Evolutionary conservation across 2,329 filamentous ascomycete genomes (phyloP).

Genomic region (Penicillium nordicum): DNA sequence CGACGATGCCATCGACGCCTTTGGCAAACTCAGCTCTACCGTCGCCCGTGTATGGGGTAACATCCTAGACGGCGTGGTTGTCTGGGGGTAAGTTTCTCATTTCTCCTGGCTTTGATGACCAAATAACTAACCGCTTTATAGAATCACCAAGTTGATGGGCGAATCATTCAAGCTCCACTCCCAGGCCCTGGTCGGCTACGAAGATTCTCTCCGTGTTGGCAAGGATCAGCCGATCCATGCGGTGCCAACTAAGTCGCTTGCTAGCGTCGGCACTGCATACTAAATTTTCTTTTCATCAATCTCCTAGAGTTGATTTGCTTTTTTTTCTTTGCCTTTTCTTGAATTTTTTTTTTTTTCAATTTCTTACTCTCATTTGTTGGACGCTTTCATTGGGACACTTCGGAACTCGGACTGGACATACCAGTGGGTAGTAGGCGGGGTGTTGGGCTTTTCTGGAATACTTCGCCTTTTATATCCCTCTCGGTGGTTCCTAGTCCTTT

Average conservation of each 20-base stretch:
- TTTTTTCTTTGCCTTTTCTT: conserved; percentile 20
- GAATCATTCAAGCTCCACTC: conserved; percentile 97
- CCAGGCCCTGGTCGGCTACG: conserved; percentile 89
- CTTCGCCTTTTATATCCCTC: conserved; percentile 31
- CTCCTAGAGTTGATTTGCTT: conserved; percentile 16
- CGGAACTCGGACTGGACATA: conserved; percentile 37
- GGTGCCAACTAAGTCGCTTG: conserved; percentile 44
- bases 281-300: conserved; percentile 27
- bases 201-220: conserved; percentile 57
- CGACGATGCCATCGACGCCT: conserved; percentile 80
- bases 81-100: conserved; percentile 82
- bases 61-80: conserved; percentile 97
- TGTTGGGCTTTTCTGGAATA: conserved; percentile 30
- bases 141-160: conserved; percentile 77
- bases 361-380: conserved; percentile 33
- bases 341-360: conserved; percentile 21
- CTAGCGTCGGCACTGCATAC: conserved; percentile 43
- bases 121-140: conserved; percentile 21
- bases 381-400: conserved; percentile 43
- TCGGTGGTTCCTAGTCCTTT: conserved; percentile 32
- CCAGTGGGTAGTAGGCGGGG: conserved; percentile 32
- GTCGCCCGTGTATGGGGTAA: conserved; percentile 95
- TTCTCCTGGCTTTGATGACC: not conserved
- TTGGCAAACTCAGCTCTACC: conserved; percentile 87
- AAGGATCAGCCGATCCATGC: conserved; percentile 43